A percentile compares a stretch with the other conserved stretches of the same genome.
These are phyloP conservation scores for Neospermospora avenae DNA, from an alignment of 2,329 filamentous ascomycete species.

Conservation along the genomic window DNA sequence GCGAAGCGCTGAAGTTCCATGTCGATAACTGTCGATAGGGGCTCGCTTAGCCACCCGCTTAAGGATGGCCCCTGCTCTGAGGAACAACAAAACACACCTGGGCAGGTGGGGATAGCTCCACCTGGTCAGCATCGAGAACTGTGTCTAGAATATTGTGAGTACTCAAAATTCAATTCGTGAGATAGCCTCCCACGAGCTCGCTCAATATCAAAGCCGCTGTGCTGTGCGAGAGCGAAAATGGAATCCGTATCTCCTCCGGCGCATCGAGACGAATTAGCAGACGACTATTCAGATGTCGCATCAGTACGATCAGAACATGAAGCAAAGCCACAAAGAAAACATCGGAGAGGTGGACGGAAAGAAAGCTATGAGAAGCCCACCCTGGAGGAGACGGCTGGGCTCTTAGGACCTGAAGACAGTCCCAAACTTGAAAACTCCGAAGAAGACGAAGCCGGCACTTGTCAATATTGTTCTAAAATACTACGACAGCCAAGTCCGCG, in stretches of 20 bases:
- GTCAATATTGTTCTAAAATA: constrained; percentile 1
- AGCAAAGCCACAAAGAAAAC: background rate
- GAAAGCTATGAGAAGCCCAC: background rate
- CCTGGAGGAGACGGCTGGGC: background rate
- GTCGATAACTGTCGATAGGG: background rate
- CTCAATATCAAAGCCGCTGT: background rate
- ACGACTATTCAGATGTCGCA: constrained; percentile 2
- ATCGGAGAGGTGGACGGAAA: background rate
- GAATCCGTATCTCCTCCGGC: background rate
- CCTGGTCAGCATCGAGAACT: background rate
- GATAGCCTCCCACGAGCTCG: no score
- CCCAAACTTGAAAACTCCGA: background rate
- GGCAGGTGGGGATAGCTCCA: background rate
- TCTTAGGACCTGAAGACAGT: background rate
- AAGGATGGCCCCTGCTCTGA: background rate
- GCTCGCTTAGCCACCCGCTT: background rate
- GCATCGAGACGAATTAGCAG: background rate
- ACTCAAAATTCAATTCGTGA: background rate
- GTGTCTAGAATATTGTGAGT: no score
- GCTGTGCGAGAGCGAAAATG: background rate
- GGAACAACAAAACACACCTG: background rate
- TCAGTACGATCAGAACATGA: background rate
- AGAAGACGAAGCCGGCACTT: background rate
- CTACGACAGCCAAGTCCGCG: background rate
- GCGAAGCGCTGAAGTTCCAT: background rate